These are phyloP conservation scores for Cercophora samala DNA, from an alignment of 495 filamentous ascomycete species.

Conservation along the genomic window DNA sequence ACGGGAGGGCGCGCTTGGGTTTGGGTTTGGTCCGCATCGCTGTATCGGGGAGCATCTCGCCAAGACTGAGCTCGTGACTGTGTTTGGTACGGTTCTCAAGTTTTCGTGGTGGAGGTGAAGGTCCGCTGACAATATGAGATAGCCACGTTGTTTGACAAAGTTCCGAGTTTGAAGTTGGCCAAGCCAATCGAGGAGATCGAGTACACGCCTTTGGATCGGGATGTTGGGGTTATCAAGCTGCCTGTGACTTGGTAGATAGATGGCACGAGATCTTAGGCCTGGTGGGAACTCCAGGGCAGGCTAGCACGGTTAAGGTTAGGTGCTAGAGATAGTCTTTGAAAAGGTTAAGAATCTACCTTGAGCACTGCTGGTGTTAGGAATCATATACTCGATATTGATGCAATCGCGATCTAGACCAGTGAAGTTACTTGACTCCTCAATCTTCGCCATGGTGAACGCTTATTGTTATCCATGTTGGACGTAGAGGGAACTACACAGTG, in stretches of 20 bases:
- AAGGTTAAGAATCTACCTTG: no score
- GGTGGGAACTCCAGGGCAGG: no score
- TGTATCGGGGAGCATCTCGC: constrained; percentile 46
- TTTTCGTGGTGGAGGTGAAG: background rate
- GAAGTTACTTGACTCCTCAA: no score
- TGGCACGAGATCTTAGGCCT: background rate
- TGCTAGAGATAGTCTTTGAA: no score
- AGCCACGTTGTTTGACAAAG: constrained; percentile 32
- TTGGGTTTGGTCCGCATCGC: constrained; percentile 43
- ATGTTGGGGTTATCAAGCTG: constrained; percentile 41
- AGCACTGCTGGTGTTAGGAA: no score
- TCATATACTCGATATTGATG: no score
- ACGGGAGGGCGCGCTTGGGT: constrained; percentile 39
- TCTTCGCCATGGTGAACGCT: no score
- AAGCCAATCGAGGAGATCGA: constrained; percentile 36
- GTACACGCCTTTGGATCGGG: constrained; percentile 34
- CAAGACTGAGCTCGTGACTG: constrained; percentile 38
- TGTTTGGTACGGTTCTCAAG: constrained; percentile 36
- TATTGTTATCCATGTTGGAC: no score
- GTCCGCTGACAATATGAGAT: background rate
- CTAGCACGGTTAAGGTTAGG: no score
- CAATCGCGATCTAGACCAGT: no score
- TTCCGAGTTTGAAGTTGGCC: constrained; percentile 41
- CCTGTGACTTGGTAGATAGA: constrained; percentile 28
- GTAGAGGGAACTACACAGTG: no score